Evolutionary conservation across 2,329 filamentous ascomycete species (phyloP), one percentile per base, ranked within the genome.

Genomic region (Myriosclerotinia curreyana): DNA sequence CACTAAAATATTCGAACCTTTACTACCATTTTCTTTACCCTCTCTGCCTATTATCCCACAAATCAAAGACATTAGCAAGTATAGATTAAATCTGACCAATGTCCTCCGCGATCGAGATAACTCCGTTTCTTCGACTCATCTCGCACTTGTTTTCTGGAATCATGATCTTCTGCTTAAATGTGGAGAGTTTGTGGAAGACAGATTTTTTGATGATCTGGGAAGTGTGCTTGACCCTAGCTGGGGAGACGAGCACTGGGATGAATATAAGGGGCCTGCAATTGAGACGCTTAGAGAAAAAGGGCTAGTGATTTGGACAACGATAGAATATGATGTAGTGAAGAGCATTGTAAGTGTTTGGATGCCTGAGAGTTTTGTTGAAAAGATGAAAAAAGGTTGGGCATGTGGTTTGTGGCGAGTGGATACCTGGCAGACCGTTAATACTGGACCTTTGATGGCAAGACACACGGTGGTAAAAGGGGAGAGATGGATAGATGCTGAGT

Each of bases 21-120:
- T 68, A 5, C 62, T 69, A 2, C 66, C 66, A 5, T 66, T 68
- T 42, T 44, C 44, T 6, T 49, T 49, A 9, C 44, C 56, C 22
- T 28, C 22, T 55, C 36, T 28, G 5, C 14, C 38, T 44, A 5
- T n/a, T 4, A 44, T 44, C 31, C 25, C 53, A 31, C 28, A 56
- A 42, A 20, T 11, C 22, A 14, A n/a, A n/a, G 2, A 2, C 9
- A 31, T 56, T 17, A 15, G 20, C 38, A 31, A 56, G 9, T 31
- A 56, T 17, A 31, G 20, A 44, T 44, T n/a, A 3, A 17, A 14
- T 40, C 5, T n/a, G 17, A 8, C 1, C n/a, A 31, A 56, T 9
- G 15, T 31, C 20, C 17, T 20, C 6, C 38, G 3, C 9, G 40
- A 44, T 9, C 38, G 7, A 44, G 11, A n/a, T 20, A 17, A 31